Evolutionary conservation across 1,139 yeast genomes (phyloP), one percentile per base, ranked within the genome.

Genomic region (Arxiozyma slooffiae): DNA sequence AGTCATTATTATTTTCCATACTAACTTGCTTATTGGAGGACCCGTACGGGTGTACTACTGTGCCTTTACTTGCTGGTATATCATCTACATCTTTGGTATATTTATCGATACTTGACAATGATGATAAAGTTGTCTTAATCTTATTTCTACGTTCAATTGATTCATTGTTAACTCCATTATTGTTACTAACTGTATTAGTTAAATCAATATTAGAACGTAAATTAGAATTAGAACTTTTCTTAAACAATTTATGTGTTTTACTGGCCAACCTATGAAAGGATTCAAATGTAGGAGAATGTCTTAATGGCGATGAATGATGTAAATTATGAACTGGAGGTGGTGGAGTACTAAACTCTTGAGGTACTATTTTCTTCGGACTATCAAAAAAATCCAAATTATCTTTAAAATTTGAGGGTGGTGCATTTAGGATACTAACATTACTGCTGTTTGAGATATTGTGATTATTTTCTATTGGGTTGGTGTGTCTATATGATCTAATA

Each of bases 41-140:
- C 40, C 73, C 74, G 74, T 74, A 70, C 38, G 69, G 70, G 54
- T 70, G 74, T 8, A 69, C 68, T 26, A 70, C 59, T 4, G 73
- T 70, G 1, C 74, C 74, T 34, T 63, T 64, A 7, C 70, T 70
- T 0, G 69, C 62, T 1, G 72, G 71, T 6, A 57, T 47, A 7
- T 52, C 52, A 9, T 53, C 38, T 6, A 24, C 6, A 24, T 21
- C 36, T 9, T 44, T 41, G 18, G 24, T 17, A 23, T 42, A 14
- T 30, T 20, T 42, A 21, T 42, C 39, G 8, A 34, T 8, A 11
- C 49, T 21, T 7, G 41, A 44, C 11, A 34, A 14, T 8, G 42
- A 41, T 24, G 49, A 47, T 9, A 47, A 30, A 36, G 44, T 37
- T 16, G 18, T 26, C 38, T 16, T 17, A 26, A 14, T 16, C 20